Evolutionary conservation across 2,329 filamentous ascomycete genomes (phyloP).

Genomic region (Dactylellina leptospora): DNA sequence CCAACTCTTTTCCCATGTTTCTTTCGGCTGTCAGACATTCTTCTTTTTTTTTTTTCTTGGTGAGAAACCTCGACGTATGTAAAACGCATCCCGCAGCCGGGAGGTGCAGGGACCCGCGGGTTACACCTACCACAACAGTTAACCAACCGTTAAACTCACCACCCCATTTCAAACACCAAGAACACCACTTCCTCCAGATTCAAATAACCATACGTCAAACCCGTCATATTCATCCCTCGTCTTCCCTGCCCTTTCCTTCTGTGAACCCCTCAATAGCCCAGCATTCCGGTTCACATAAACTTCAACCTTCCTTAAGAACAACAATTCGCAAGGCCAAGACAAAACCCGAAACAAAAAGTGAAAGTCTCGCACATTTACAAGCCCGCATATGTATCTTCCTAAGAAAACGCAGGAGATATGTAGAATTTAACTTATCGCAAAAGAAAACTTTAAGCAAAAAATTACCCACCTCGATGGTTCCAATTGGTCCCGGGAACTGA

Average conservation of each 20-base stretch:
- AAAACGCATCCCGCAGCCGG: slow-evolving; percentile 1
- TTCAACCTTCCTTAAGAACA: background rate
- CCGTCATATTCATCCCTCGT: background rate
- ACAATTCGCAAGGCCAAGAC: no score
- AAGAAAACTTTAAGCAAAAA: background rate
- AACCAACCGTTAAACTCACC: slow-evolving; percentile 5
- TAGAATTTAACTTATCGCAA: slow-evolving; percentile 2
- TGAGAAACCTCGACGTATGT: background rate
- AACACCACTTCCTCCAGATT: no score
- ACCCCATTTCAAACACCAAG: slow-evolving; percentile 16
- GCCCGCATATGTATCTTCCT: background rate
- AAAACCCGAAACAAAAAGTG: no score
- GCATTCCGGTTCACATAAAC: background rate
- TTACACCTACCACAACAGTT: slow-evolving; percentile 5
- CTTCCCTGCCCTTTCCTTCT: no score
- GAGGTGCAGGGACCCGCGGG: slow-evolving; percentile 3
- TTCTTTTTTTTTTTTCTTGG: background rate
- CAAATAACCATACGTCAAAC: slow-evolving; percentile 28
- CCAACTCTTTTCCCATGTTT: background rate
- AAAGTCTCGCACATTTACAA: no score
- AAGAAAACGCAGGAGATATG: slow-evolving; percentile 1
- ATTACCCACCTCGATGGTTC: background rate
- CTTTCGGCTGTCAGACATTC: background rate
- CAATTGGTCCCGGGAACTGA: slow-evolving; percentile 5
- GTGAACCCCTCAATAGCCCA: background rate